phyloP scores from a whole-genome alignment of 2,329 filamentous ascomycete species.

The Aureobasidium sp. region DNA sequence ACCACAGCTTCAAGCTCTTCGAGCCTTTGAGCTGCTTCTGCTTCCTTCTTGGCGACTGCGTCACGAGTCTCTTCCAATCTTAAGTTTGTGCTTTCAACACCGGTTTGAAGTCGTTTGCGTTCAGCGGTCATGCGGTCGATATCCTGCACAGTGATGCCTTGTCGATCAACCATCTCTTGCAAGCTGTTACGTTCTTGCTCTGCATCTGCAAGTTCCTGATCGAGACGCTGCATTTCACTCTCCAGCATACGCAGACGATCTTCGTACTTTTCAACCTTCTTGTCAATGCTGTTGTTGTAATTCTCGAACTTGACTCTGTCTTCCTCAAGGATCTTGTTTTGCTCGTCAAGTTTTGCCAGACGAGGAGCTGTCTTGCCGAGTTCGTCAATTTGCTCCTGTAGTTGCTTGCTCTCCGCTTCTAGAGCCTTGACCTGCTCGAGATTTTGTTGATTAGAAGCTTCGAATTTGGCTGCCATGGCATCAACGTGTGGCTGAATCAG shows the following conservation, averaged over 20 bases:
- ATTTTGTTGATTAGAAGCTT: conserved; percentile 76
- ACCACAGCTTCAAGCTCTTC: conserved; percentile 89
- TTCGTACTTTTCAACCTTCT: conserved; percentile 84
- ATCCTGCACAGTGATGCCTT: conserved; percentile 94
- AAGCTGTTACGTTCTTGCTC: conserved; percentile 75
- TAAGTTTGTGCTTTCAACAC: conserved; percentile 67
- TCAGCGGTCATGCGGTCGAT: conserved; percentile 98
- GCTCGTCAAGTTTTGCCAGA: conserved; percentile 74
- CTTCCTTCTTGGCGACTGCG: conserved; percentile 75
- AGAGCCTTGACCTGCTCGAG: conserved; percentile 75
- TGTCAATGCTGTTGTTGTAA: conserved; percentile 79
- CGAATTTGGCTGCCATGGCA: conserved; percentile 81
- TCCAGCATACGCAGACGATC: conserved; percentile 73
- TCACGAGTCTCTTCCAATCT: conserved; percentile 81
- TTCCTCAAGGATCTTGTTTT: conserved; percentile 89
- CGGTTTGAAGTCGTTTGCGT: conserved; percentile 84
- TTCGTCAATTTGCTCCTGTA: conserved; percentile 82
- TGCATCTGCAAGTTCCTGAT: conserved; percentile 66
- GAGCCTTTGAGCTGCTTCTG: conserved; percentile 76
- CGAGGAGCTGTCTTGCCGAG: conserved; percentile 81
- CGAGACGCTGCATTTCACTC: conserved; percentile 74
- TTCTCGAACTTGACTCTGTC: conserved; percentile 93
- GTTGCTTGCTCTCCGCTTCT: conserved; percentile 74
- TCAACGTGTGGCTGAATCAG: conserved; percentile 78
- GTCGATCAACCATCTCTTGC: conserved; percentile 81